Conservation (phyloP, 1,284 basidiomycete genomes). For the Gomphus bonarii region DNA sequence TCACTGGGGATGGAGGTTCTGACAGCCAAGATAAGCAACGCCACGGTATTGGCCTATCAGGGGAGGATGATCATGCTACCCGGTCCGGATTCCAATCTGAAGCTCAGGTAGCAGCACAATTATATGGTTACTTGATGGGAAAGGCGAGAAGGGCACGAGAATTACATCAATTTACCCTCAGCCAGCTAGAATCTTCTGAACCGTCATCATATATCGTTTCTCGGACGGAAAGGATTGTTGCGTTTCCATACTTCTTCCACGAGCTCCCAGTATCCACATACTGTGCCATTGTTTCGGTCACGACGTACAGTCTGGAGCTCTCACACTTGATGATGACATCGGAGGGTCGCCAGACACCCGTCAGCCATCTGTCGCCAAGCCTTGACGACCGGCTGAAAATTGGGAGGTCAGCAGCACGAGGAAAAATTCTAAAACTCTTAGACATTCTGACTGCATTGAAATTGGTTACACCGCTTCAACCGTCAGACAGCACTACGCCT, state of each 20-base stretch:
- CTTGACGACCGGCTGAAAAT: conserved; percentile 43
- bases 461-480: conserved; percentile 44
- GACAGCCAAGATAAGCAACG: not conserved
- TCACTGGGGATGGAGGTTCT: not conserved
- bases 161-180: conserved; percentile 47
- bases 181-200: conserved; percentile 32
- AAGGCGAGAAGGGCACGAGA: conserved; percentile 50
- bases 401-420: conserved; percentile 42
- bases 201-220: conserved; percentile 40
- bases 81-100: conserved; percentile 54
- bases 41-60: not conserved
- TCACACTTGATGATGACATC: conserved; percentile 33
- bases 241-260: conserved; percentile 43
- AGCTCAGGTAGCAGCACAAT: conserved; percentile 51
- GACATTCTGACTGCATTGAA: conserved; percentile 43
- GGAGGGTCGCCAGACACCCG: conserved; percentile 34
- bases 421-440: conserved; percentile 49
- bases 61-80: conserved; percentile 37
- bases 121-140: conserved; percentile 59
- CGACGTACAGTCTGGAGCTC: conserved; percentile 42
- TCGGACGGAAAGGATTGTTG: conserved; percentile 39
- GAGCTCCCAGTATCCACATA: conserved; percentile 51
- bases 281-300: conserved; percentile 48
- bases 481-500: conserved; percentile 30
- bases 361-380: conserved; percentile 38